Evolutionary conservation across 768 basidiomycete genomes (phyloP).

Genomic region (Suillus variegatus): DNA sequence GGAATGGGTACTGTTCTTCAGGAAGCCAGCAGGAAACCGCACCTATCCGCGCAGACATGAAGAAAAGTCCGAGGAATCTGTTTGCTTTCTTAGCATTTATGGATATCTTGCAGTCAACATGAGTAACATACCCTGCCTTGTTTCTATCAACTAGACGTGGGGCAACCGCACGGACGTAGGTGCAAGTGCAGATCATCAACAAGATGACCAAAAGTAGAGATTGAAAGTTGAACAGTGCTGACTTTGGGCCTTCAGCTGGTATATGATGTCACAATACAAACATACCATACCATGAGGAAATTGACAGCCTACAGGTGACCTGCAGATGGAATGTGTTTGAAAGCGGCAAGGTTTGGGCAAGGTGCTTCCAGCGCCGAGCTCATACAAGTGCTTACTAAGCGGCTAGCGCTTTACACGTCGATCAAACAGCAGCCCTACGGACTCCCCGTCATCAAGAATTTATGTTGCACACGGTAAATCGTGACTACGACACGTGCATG

Average conservation of each 20-base stretch:
- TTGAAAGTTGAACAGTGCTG: slow-evolving; percentile 98
- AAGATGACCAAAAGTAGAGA: slow-evolving; percentile 92
- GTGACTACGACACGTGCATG: too few relatives aligned
- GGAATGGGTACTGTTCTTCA: slow-evolving; percentile 3
- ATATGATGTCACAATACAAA: too few relatives aligned
- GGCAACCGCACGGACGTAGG: slow-evolving; percentile 88
- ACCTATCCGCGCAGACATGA: slow-evolving; percentile 97
- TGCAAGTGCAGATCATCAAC: slow-evolving; percentile 94
- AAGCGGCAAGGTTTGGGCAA: too few relatives aligned
- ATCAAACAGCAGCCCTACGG: too few relatives aligned
- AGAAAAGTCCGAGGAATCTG: slow-evolving; percentile 91
- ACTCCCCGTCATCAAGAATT: too few relatives aligned
- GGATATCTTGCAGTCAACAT: background rate
- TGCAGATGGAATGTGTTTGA: background rate
- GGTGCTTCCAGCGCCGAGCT: too few relatives aligned
- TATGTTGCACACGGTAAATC: too few relatives aligned
- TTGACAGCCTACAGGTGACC: background rate
- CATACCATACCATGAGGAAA: slow-evolving; percentile 2
- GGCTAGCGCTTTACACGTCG: too few relatives aligned
- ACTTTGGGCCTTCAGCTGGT: slow-evolving; percentile 41
- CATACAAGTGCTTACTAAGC: background rate
- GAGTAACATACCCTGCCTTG: slow-evolving; percentile 76
- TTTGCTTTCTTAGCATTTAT: slow-evolving; percentile 2
- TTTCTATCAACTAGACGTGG: slow-evolving; percentile 92
- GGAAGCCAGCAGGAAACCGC: slow-evolving; percentile 24